Base-by-base conservation (phyloP, 148 eudicot species). In the Dianthus caryophyllus region DNA sequence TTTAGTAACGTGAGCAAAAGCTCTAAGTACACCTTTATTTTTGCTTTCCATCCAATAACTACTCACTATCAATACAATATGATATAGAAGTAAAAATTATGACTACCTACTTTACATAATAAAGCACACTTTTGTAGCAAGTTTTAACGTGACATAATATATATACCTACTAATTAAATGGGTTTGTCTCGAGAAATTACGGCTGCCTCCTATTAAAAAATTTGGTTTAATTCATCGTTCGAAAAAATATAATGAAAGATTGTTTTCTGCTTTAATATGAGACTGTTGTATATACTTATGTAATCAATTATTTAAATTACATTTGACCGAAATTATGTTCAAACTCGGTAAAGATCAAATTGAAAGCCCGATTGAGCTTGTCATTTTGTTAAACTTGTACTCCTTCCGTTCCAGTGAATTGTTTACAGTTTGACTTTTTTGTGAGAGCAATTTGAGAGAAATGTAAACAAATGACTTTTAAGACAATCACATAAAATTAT, bases 131-230 rank as follows among this genome's bases (percentile, higher is more conserved):
- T 2, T 7, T 33, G 16, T 12, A 52, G 14, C 24, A 70, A 33
- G 24, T 41, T 43, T 38, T 9, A 29, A 8, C 50, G 21, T 24
- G 47, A 9, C 16, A 30, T 52, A 41, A 12, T 41, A 38, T 41
- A 21, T 43, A n/a, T 47, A 15, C 33, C 41, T 26, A 67, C 66
- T 67, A 61, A 68, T 33, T 33, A 44, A 46, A 9, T 30, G 68
- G 30, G 73, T 14, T 62, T 44, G 77, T 75, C 77, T 75, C 77
- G 73, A 75, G 77, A 61, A 62, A 74, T 10, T 53, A 62, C 64
- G 69, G 68, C 72, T 55, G 64, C 73, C 44, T 68, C 57, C 64
- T 50, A n/a, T 60, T 49, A 26, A 26, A 61, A 43, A 26, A 58
- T 1, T 27, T 1, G 4, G 12, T 9, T 54, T 0, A 17, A 26